Evolutionary conservation across 2,329 filamentous ascomycete genomes (phyloP), one percentile per base, ranked within the genome.

Genomic region (Coniosporium tulheliwenetii): DNA sequence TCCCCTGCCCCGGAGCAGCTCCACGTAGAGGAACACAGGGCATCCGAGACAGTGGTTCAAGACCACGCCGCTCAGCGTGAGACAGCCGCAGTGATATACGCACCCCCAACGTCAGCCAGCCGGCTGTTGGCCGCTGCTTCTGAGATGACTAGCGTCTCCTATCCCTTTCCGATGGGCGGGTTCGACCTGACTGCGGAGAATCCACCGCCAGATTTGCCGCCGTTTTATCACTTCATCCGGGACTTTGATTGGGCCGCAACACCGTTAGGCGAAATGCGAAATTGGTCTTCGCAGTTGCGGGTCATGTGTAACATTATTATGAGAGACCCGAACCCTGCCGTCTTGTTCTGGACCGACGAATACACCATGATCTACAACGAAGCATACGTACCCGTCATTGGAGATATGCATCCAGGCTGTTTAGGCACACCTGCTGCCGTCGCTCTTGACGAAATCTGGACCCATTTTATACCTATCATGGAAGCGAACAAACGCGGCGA

Each of bases 351-450:
- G 55, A 58, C 58, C 3, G 41, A 51, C 3, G 48, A 59, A 0
- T 45, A 52, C 8, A 52, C 50, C 14, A 56, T 59, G 46, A 39
- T 63, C 15, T 62, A 62, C 48, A 64, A 64, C 32, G 54, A 59
- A 30, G 44, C 48, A 1, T 61, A 60, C 16, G 48, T 56, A 5
- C 45, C 54, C 16, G 43, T 58, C 5, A 45, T 56, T 5, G 54
- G 52, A 2, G 38, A 37, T 0, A 44, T 52, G 8, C 59, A 62
- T 38, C 48, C 50, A 2, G 14, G 16, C 15, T 40, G 40, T 2
- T 33, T 44, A 8, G 29, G 32, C n/a, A 33, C 40, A 16, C 53
- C 52, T 34, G 37, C 47, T 5, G 10, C 10, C 8, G 44, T 41
- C 12, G 45, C 14, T 8, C 48, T 48, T 10, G 43, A 38, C 8